These are phyloP conservation scores for Alternaria longipes DNA, from an alignment of 2,329 filamentous ascomycete genomes.

Conservation along the genomic window DNA sequence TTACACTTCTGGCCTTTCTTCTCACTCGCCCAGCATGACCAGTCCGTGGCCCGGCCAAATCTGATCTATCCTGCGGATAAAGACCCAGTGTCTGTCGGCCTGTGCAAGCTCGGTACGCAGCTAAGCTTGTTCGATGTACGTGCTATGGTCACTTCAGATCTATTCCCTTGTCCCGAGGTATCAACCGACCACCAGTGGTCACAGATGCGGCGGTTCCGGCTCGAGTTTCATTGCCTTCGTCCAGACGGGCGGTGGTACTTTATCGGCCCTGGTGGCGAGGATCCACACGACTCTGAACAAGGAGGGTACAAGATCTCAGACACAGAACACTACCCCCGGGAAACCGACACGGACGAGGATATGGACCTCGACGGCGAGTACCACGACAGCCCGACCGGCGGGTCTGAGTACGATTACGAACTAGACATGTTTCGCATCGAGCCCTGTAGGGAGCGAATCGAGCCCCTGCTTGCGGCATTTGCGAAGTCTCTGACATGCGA, in stretches of 20 bases:
- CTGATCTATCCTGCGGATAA: conserved; percentile 22
- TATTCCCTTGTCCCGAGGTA: conserved; percentile 17
- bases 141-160: conserved; percentile 18
- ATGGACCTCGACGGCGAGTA: conserved; percentile 1
- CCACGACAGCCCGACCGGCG: neutral
- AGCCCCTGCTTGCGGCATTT: conserved; percentile 23
- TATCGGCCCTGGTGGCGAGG: conserved; percentile 20
- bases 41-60: conserved; percentile 19
- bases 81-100: conserved; percentile 18
- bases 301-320: conserved; percentile 24
- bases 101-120: conserved; percentile 19
- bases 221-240: conserved; percentile 24
- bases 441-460: conserved; percentile 22
- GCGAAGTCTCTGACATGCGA: conserved; percentile 15
- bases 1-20: conserved; percentile 22
- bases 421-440: conserved; percentile 21
- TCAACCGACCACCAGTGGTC: conserved; percentile 19
- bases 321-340: conserved; percentile 16
- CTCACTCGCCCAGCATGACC: conserved; percentile 10
- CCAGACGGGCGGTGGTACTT: conserved; percentile 28
- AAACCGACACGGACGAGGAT: conserved; percentile 15
- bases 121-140: conserved; percentile 20
- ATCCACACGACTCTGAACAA: conserved; percentile 25
- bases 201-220: conserved; percentile 24
- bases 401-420: conserved; percentile 4